A percentile compares a stretch with the other conserved stretches of the same genome.
phyloP scores from a whole-genome alignment of 1,284 basidiomycete genomes.

The Sanghuangporus weigelae region DNA sequence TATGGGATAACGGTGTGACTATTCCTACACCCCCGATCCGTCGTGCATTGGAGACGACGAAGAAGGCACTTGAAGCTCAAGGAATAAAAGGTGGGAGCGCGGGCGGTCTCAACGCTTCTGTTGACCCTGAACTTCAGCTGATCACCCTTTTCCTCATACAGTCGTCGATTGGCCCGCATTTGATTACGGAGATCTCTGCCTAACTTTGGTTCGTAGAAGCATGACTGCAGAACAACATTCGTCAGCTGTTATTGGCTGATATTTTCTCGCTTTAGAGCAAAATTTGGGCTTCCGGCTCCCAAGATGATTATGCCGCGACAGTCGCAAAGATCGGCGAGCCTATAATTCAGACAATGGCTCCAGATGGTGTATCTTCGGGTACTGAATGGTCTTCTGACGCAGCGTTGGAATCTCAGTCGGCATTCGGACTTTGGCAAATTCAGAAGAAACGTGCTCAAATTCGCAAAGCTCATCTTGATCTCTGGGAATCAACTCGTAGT shows the following conservation, averaged over 20 bases:
- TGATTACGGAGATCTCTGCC: constrained; percentile 34
- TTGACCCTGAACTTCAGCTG: constrained; percentile 1
- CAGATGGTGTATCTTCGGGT: constrained; percentile 24
- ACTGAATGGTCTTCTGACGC: constrained; percentile 20
- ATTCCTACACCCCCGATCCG: constrained; percentile 69
- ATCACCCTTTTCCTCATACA: constrained; percentile 17
- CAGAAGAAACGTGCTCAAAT: constrained; percentile 41
- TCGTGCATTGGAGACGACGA: constrained; percentile 56
- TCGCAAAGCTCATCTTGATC: constrained; percentile 46
- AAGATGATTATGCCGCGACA: constrained; percentile 38
- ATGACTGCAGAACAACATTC: background rate
- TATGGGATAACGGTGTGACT: constrained; percentile 58
- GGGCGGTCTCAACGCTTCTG: background rate
- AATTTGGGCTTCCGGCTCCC: constrained; percentile 39
- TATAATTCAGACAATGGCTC: constrained; percentile 42
- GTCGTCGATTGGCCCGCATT: constrained; percentile 39
- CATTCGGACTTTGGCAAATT: constrained; percentile 53
- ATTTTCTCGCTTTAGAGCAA: constrained; percentile 25
- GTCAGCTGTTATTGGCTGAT: background rate
- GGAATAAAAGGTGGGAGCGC: constrained; percentile 55
- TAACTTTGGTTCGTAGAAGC: constrained; percentile 29
- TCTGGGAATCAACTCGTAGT: constrained; percentile 48
- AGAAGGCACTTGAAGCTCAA: constrained; percentile 52
- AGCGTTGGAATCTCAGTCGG: constrained; percentile 27
- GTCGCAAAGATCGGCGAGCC: constrained; percentile 44